Percentiles rank a stretch among this genome's conserved stretches.
Evolutionary conservation across 78 protist species (phyloP).

Genomic region (Tieghemostelium lacteum): DNA sequence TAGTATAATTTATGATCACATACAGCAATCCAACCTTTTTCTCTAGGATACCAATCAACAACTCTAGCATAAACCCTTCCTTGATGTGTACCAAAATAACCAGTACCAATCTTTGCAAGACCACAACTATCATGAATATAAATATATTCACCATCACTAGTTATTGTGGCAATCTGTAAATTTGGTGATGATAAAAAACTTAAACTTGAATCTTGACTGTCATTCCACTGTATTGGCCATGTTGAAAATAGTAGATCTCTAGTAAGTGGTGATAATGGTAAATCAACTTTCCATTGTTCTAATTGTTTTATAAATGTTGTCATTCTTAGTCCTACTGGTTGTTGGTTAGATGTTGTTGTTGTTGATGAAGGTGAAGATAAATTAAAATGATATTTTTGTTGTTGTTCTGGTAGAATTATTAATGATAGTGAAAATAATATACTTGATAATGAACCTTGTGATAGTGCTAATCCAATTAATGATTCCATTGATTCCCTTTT

Average conservation of each 20-base stretch:
- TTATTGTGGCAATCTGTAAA: constrained; percentile 65
- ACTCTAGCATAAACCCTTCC: constrained; percentile 73
- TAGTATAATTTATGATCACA: constrained; percentile 59
- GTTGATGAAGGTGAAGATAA: background rate
- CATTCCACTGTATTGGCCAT: constrained; percentile 78
- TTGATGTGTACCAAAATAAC: constrained; percentile 74
- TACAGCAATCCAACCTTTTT: constrained; percentile 73
- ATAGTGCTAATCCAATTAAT: constrained; percentile 44
- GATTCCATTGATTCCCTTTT: constrained; percentile 78
- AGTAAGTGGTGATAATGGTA: constrained; percentile 67
- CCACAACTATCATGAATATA: constrained; percentile 82
- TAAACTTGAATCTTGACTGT: constrained; percentile 55
- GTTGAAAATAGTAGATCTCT: constrained; percentile 66
- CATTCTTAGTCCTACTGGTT: constrained; percentile 25
- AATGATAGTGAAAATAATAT: constrained; percentile 41
- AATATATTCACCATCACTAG: constrained; percentile 73
- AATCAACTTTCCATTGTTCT: constrained; percentile 82
- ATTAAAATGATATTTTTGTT: background rate
- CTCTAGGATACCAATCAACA: constrained; percentile 49
- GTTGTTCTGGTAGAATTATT: constrained; percentile 40
- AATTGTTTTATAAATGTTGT: constrained; percentile 22
- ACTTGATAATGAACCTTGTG: constrained; percentile 53
- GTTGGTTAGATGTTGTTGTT: background rate
- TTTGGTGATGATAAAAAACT: constrained; percentile 27
- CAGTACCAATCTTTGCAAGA: constrained; percentile 78